Base-by-base conservation (phyloP, 345 rosid genomes). In the Eucalyptus erythrocorys region DNA sequence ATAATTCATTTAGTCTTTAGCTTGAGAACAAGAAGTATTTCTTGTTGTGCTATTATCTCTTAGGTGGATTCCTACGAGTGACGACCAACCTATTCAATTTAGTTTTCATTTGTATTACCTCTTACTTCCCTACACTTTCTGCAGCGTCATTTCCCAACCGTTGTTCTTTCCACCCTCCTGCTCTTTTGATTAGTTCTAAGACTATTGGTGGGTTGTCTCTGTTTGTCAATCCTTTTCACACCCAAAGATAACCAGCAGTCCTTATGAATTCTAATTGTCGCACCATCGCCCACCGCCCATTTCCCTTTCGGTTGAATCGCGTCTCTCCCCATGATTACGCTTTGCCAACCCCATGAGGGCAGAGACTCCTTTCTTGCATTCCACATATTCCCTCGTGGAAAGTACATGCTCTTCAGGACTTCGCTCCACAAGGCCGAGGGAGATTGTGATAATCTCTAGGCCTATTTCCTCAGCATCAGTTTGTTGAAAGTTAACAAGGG, bases 381-480 rank as follows among this genome's bases (percentile, higher is more conserved):
- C 34, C 37, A n/a, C 0, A 64, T 1, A n/a, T n/a, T 14, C 37
- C 37, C 71, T 7, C 0, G 4, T 30, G 34, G 37, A 37, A 64
- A n/a, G n/a, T n/a, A n/a, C 6, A 64, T 30, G 17, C 37, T 1
- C 9, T 64, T n/a, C 2, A n/a, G 0, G 37, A 64, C 37, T 14
- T n/a, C 7, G 17, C 76, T 64, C 76, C 5, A 2, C n/a, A 64
- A 64, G 19, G 76, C 37, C 0, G 0, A 64, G n/a, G 21, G 19
- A 15, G 76, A 64, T 64, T n/a, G 19, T 64, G 76, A 30, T 13
- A 14, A n/a, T n/a, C 37, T n/a, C 37, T 32, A n/a, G 3, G 17
- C 76, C 5, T 64, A 27, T 61, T 61, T 61, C 34, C 34, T 27
- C 34, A 61, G 8, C 17, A 61, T 61, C 1, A 1, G 34, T 13